Evolutionary conservation across 2,329 filamentous ascomycete species (phyloP), one percentile per base, ranked within the genome.

Genomic region (Tolypocladium sp.): DNA sequence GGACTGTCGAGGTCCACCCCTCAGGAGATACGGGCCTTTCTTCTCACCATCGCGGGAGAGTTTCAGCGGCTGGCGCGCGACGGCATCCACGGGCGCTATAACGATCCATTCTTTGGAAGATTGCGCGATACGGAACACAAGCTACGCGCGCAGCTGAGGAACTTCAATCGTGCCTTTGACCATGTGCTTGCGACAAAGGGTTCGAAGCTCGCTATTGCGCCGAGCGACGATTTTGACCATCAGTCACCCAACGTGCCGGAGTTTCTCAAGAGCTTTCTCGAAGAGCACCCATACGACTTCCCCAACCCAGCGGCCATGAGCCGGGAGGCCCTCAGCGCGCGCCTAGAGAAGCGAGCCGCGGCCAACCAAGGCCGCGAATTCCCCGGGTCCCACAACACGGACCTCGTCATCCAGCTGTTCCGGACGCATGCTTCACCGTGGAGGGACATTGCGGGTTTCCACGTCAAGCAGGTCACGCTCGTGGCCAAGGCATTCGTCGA

Each of bases 361-460:
- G 62, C 59, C 0, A 76, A 77, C 38, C 75, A 74, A 58, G 4
- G 76, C 0, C 69, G 60, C 1, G 75, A 77, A 51, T 73, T 78
- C 27, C 74, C 76, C 0, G 75, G 75, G 0, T 68, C 68, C 0
- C 65, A 70, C 0, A 79, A 74, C 44, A 66, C 66, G 15, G 67
- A 72, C 0, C 66, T 79, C 4, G 72, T 67, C 0, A 64, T 76
- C 3, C 66, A 73, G 38, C 64, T 79, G 1, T 79, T 80, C 62
- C 69, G 70, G 30, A 64, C 67, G 10, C 74, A 78, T 37, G 65
- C 73, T 0, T 46, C 60, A 7, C 74, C 73, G 0, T 80, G 77
- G 77, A 64, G 68, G 7, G 35, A 7, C 0, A 75, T 80, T 30
- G 69, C 76, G 1, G 57, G 66, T 20, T 63, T 62, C 3, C 75